These are phyloP conservation scores for Phanerodontia chrysosporium DNA, from an alignment of 768 basidiomycete species.

Conservation along the genomic window DNA sequence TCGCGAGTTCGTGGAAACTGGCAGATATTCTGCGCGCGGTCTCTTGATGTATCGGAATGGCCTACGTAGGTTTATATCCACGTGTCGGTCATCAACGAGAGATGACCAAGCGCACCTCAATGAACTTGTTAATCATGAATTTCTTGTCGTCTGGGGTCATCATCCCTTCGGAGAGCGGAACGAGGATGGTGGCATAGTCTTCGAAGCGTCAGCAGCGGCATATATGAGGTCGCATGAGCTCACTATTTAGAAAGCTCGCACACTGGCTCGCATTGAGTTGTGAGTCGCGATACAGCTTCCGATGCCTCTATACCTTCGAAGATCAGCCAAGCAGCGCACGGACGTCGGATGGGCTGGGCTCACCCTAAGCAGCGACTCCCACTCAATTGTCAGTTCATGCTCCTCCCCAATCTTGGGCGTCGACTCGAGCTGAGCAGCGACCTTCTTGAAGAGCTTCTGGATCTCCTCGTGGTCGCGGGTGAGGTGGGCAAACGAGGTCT, in stretches of 20 bases:
- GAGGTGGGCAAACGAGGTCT: constrained; percentile 21
- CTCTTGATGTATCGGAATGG: constrained; percentile 23
- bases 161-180: constrained; percentile 20
- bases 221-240: not conserved
- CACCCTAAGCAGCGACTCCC: constrained; percentile 24
- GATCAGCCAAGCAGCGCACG: not conserved
- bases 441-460: constrained; percentile 23
- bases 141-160: constrained; percentile 21
- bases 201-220: not conserved
- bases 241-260: constrained; percentile 24
- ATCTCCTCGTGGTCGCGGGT: constrained; percentile 24
- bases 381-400: constrained; percentile 19
- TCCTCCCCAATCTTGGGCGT: constrained; percentile 23
- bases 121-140: constrained; percentile 25
- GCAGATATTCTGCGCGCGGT: constrained; percentile 16
- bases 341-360: not conserved
- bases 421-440: constrained; percentile 21
- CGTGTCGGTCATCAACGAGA: not conserved
- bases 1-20: constrained; percentile 20
- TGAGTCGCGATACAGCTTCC: constrained; percentile 23
- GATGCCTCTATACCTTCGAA: constrained; percentile 15
- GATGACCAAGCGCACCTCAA: constrained; percentile 16
- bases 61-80: constrained; percentile 6
- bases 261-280: constrained; percentile 25
- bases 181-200: constrained; percentile 24